These are phyloP conservation scores for Nicotiana attenuata DNA, from an alignment of 257 asterid species.

Conservation along the genomic window DNA sequence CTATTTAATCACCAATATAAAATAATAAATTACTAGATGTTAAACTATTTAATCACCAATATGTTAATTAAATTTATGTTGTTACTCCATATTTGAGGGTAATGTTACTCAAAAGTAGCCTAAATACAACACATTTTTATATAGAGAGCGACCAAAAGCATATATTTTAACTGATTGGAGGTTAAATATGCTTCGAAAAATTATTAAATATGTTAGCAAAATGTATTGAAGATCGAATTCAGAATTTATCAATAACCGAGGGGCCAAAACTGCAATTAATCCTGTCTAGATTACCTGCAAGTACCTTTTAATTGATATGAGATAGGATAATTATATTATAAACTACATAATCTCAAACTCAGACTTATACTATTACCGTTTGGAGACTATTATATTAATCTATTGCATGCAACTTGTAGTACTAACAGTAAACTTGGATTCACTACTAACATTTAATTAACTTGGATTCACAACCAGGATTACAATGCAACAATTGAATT, in stretches of 20 bases:
- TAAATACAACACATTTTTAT: no score
- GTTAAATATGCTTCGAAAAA: neutral
- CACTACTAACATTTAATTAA: neutral
- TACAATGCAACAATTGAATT: slow-evolving; percentile 70
- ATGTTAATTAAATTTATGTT: no score
- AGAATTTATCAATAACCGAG: neutral
- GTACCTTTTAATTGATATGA: neutral
- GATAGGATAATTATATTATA: neutral
- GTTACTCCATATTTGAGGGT: neutral
- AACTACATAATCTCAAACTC: neutral
- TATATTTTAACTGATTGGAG: neutral
- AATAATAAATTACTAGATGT: no score
- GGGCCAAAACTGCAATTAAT: neutral
- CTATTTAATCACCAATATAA: no score
- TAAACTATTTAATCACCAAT: neutral
- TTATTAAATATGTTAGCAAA: neutral
- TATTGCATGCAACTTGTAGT: neutral
- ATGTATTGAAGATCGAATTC: no score
- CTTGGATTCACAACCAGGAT: slow-evolving; percentile 28
- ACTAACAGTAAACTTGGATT: neutral
- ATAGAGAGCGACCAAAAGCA: neutral
- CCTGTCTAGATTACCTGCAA: neutral
- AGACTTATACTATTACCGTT: neutral
- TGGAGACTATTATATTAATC: no score
- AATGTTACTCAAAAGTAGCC: no score